Evolutionary conservation across 805 yeast species (phyloP), one percentile per base, ranked within the genome.

Genomic region (Danielia reshetovae): DNA sequence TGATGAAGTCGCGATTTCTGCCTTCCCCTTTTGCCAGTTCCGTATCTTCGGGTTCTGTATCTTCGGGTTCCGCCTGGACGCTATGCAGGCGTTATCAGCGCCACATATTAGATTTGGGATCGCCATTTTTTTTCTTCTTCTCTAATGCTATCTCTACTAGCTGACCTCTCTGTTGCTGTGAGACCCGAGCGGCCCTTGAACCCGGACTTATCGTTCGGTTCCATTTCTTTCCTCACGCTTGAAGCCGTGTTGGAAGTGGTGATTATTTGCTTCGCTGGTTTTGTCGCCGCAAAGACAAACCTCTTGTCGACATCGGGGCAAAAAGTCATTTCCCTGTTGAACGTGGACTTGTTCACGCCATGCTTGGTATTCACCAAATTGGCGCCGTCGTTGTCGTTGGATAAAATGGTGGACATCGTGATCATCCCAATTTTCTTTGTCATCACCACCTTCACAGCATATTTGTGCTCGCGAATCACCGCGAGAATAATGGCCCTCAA

Each of bases 331-430:
- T 80, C 93, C 4, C 65, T 72, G 38, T 69, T 90, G 34, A 90
- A 90, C 54, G 97, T 93, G 24, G 90, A 86, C 60, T 65, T 90
- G 34, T 90, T 93, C 68, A 93, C 97, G 14, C 97, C 98, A 6
- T 89, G 96, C 48, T 76, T 90, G 68, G 88, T 90, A 49, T 93
- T 90, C 60, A 74, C 86, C 45, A 93, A 93, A 57, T 67, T 77
- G 35, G 81, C 79, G 13, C 69, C 78, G 5, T 71, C 78, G 13
- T 63, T 93, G 30, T 81, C 93, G 5, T 59, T 89, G 40, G 71
- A 79, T 46, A 89, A 87, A 52, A 72, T 93, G 51, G 54, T 81
- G 26, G 97, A 90, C 52, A 75, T 90, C 31, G 73, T 85, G 29
- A 66, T 89, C 32, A 87, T 90, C 40, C 98, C 98, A 9, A 60